Evolutionary conservation across 2,329 filamentous ascomycete genomes (phyloP).

Genomic region (Didymella exigua): DNA sequence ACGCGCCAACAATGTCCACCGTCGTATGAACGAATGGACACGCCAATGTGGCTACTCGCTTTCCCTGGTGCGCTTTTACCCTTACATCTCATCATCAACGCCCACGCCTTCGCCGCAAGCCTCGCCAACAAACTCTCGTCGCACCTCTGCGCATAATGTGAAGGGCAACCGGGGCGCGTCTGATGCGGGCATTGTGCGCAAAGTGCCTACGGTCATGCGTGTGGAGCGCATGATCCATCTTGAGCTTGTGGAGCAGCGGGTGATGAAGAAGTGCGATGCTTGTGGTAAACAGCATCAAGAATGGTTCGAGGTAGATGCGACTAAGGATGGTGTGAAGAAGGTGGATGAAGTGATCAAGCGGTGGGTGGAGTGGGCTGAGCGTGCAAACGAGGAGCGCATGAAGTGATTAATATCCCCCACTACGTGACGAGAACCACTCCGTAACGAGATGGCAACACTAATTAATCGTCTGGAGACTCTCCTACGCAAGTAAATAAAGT

Average conservation of each 20-base stretch:
- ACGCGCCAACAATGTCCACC: constrained; percentile 79
- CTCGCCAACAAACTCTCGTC: constrained; percentile 25
- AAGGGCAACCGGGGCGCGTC: constrained; percentile 28
- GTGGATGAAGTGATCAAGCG: constrained; percentile 77
- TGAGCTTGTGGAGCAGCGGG: constrained; percentile 70
- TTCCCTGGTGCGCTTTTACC: constrained; percentile 89
- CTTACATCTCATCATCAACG: constrained; percentile 63
- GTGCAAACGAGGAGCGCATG: background rate
- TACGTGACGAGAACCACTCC: no score
- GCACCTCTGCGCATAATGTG: constrained; percentile 1
- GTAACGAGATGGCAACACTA: no score
- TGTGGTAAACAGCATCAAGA: constrained; percentile 89
- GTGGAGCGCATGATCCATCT: constrained; percentile 91
- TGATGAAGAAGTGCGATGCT: constrained; percentile 68
- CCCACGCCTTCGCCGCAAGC: constrained; percentile 33
- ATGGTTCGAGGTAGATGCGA: constrained; percentile 91
- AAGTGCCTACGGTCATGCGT: constrained; percentile 83
- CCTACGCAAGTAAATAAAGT: no score
- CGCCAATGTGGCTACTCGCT: constrained; percentile 90
- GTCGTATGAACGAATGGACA: constrained; percentile 90
- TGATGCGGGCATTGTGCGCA: constrained; percentile 55
- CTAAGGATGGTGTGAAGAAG: constrained; percentile 68
- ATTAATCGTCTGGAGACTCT: no score
- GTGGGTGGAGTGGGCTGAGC: constrained; percentile 86
- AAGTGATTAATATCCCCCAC: no score